Evolutionary conservation across 441 rosid genomes (phyloP).

Genomic region (Monsonia emarginata): DNA sequence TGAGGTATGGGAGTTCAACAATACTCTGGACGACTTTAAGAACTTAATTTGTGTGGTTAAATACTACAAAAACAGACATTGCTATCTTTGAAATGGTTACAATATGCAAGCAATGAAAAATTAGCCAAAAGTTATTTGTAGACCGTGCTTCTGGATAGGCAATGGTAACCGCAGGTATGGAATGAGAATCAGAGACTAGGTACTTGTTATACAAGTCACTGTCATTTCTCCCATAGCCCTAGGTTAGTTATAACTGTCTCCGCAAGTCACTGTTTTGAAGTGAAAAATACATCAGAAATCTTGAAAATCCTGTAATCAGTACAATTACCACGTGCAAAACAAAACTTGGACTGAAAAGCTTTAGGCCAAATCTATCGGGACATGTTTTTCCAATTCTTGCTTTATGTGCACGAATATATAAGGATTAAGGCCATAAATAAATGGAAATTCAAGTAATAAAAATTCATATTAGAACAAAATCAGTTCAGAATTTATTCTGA

Average conservation of each 20-base stretch:
- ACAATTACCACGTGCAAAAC: neutral
- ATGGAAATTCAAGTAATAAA: neutral
- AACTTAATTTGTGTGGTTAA: too few species aligned
- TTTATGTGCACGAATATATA: neutral
- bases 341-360: neutral
- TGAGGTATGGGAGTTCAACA: too few species aligned
- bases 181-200: too few species aligned
- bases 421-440: neutral
- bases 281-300: neutral
- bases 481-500: neutral
- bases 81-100: too few species aligned
- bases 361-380: neutral
- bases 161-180: too few species aligned
- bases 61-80: too few species aligned
- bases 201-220: too few species aligned
- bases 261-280: too few species aligned
- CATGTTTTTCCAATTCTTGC: neutral
- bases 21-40: too few species aligned
- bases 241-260: too few species aligned
- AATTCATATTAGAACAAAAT: neutral
- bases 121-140: neutral
- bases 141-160: too few species aligned
- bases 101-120: neutral
- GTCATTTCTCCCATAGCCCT: too few species aligned
- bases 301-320: neutral